Evolutionary conservation across 345 rosid genomes (phyloP), one percentile per base, ranked within the genome.

Genomic region (Murraya koenigii): DNA sequence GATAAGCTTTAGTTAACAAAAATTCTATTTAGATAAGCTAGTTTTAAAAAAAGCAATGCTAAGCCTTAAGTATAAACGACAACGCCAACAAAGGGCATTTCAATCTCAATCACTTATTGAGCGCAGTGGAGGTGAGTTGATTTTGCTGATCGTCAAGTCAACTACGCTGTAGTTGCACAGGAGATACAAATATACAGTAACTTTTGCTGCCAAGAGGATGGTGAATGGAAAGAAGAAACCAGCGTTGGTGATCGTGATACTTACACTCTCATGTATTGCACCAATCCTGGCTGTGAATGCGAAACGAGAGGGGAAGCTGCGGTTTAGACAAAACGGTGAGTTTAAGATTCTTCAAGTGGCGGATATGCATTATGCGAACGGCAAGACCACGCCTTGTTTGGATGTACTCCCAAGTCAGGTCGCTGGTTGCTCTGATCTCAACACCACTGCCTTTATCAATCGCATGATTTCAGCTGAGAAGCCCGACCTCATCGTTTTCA

Each of bases 281-380:
- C 79, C 82, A 30, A 49, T 78, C 20, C 66, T 58, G 14, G 86
- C 80, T 5, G 55, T 78, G 58, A 47, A 13, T 8, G 60, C 80
- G 62, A 47, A 13, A 62, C 62, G 23, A 35, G 47, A 65, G 22
- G 17, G 7, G 71, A 84, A 52, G 69, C 90, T 93, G 79, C 86
- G 87, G 59, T 92, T 93, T 71, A 84, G 85, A 23, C 35, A 8
- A 14, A 76, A 82, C 54, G 97, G 99, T 33, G 77, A 87, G 80
- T 92, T 95, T 76, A 95, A 92, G 88, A 89, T 95, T 75, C 89
- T 95, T 74, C 99, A 93, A 82, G 93, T 92, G 49, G 96, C 99
- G 10, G 98, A 93, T 71, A 93, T 93, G 99, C 99, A 93, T 87
- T 95, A 79, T 56, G 99, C 90, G 7, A 56, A 87, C 55, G 97